Evolutionary conservation across 352 stramenopile species (phyloP).

Genomic region (Pythium aquatile): DNA sequence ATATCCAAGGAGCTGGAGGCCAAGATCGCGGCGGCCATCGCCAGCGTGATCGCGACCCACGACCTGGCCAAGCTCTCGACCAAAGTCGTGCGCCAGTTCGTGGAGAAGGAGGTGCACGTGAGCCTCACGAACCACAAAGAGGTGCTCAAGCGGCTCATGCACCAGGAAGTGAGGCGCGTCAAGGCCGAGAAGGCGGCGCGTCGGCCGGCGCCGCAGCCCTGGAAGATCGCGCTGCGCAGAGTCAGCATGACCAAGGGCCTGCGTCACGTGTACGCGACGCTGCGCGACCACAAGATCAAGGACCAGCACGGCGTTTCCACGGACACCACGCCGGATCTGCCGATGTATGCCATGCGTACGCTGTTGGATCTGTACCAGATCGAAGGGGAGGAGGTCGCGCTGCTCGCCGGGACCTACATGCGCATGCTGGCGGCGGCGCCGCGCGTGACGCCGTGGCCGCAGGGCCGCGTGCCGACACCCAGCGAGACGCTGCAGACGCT

Average conservation of each 20-base stretch:
- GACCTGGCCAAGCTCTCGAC: conserved; percentile 69
- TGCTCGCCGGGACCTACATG: conserved; percentile 51
- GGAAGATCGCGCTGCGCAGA: conserved; percentile 51
- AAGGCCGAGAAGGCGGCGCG: conserved; percentile 74
- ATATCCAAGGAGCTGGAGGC: conserved; percentile 83
- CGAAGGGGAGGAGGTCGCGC: conserved; percentile 45
- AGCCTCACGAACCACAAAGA: conserved; percentile 88
- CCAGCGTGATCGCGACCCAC: conserved; percentile 58
- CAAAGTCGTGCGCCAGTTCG: conserved; percentile 77
- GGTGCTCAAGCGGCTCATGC: conserved; percentile 86
- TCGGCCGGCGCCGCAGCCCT: conserved; percentile 48
- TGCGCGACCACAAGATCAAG: conserved; percentile 25
- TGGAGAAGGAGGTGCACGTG: conserved; percentile 85
- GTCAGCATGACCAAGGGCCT: conserved; percentile 42
- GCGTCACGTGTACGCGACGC: conserved; percentile 37
- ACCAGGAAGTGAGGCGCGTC: conserved; percentile 76
- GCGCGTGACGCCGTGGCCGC: conserved; percentile 31
- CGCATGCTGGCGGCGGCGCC: conserved; percentile 26
- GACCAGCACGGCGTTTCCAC: background rate
- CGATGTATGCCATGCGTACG: conserved; percentile 58
- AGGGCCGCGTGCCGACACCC: conserved; percentile 34
- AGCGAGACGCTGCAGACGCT: conserved; percentile 18
- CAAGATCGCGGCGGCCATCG: conserved; percentile 76
- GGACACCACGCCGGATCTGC: conserved; percentile 4
- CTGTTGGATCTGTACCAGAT: conserved; percentile 65